Percentiles rank a stretch among this genome's conserved stretches.
Conservation (phyloP, 1,139 yeast species). For the Pichia norvegensis region DNA sequence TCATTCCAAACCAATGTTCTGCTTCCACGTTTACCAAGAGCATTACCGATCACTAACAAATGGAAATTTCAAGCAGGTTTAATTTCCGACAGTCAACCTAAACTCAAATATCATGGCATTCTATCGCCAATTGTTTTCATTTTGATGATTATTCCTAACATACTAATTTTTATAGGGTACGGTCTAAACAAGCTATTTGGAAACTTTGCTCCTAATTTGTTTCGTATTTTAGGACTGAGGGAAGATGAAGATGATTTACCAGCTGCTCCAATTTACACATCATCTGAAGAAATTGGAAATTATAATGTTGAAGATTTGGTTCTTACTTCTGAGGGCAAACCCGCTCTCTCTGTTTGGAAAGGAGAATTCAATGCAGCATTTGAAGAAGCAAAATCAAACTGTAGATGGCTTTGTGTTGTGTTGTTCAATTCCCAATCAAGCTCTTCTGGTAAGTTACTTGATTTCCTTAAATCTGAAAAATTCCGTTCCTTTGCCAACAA, state of each 20-base stretch:
- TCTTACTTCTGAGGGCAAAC: constrained; percentile 14
- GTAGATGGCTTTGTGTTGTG: constrained; percentile 38
- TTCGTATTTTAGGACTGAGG: constrained; percentile 28
- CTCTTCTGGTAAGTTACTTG: constrained; percentile 27
- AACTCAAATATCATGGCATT: constrained; percentile 2
- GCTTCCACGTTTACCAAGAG: constrained; percentile 29
- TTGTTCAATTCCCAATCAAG: constrained; percentile 34
- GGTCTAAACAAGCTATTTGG: constrained; percentile 33
- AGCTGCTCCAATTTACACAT: constrained; percentile 23
- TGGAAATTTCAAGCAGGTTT: constrained; percentile 29
- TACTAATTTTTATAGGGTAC: constrained; percentile 30
- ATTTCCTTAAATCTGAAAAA: constrained; percentile 27
- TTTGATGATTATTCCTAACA: constrained; percentile 40
- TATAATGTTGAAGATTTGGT: constrained; percentile 18
- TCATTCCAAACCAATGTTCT: constrained; percentile 26
- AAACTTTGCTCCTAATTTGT: constrained; percentile 26
- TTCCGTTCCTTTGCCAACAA: constrained; percentile 34
- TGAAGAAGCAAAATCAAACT: constrained; percentile 34
- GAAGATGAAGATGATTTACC: constrained; percentile 28
- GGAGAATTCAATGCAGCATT: constrained; percentile 40
- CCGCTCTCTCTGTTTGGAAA: constrained; percentile 15
- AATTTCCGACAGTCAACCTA: not conserved
- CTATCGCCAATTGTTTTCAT: constrained; percentile 36
- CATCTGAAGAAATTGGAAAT: constrained; percentile 16
- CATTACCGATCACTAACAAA: constrained; percentile 32